phyloP scores from a whole-genome alignment of 345 rosid species.

The Syzygium grande region DNA sequence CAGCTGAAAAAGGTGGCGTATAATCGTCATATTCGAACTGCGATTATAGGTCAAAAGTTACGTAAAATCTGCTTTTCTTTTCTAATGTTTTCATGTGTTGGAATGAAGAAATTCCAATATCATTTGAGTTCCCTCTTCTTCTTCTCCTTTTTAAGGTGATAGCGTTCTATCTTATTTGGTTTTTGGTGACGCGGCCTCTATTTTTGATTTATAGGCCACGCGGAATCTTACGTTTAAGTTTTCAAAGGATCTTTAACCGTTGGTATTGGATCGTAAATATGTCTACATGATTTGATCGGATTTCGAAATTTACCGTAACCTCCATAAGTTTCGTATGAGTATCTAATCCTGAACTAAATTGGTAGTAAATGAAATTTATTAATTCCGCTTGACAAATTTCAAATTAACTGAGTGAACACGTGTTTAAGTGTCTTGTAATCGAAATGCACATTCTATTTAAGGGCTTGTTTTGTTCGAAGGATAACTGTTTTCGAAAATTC shows the following conservation, averaged over 20 bases:
- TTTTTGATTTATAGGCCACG: background rate
- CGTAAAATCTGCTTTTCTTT: background rate
- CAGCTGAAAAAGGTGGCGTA: background rate
- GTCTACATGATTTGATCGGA: background rate
- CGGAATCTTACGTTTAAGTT: background rate
- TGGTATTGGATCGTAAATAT: background rate
- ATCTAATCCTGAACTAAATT: background rate
- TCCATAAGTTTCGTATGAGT: background rate
- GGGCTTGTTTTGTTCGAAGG: background rate
- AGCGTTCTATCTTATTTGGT: background rate
- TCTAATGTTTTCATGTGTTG: background rate
- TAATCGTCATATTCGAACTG: background rate
- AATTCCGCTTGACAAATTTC: too few species aligned
- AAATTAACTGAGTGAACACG: background rate
- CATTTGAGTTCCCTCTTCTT: background rate
- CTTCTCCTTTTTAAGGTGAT: background rate
- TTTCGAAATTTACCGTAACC: background rate
- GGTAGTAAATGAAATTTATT: background rate
- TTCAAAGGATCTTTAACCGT: background rate
- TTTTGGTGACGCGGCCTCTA: background rate
- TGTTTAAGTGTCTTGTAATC: background rate
- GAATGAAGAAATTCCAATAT: background rate
- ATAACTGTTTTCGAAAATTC: background rate
- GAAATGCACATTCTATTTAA: background rate
- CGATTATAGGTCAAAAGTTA: background rate